Evolutionary conservation across 2,329 filamentous ascomycete genomes (phyloP).

Genomic region (Nigrospora osmanthi): DNA sequence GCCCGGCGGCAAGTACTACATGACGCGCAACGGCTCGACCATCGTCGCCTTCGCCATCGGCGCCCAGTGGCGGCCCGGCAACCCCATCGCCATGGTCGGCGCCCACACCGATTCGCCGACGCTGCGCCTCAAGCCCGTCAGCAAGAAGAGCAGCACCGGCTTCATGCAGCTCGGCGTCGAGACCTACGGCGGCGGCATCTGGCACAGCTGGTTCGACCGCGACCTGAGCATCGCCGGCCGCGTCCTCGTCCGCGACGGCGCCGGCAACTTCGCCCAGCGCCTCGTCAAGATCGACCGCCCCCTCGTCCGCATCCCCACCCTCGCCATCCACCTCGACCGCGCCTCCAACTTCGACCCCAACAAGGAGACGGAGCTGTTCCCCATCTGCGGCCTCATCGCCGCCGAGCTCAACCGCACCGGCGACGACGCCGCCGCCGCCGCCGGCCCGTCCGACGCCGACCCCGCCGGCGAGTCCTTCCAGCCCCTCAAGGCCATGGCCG

Average conservation of each 20-base stretch:
- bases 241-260: slow-evolving; percentile 68
- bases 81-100: slow-evolving; percentile 86
- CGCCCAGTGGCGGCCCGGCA: slow-evolving; percentile 82
- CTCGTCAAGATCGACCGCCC: slow-evolving; percentile 87
- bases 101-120: slow-evolving; percentile 94
- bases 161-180: slow-evolving; percentile 95
- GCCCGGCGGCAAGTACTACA: slow-evolving; percentile 90
- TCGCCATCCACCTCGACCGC: slow-evolving; percentile 90
- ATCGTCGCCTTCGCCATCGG: slow-evolving; percentile 91
- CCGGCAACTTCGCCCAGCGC: slow-evolving; percentile 71
- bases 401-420: slow-evolving; percentile 79
- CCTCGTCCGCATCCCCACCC: slow-evolving; percentile 82
- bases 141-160: slow-evolving; percentile 77
- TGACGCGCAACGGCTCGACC: slow-evolving; percentile 88
- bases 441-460: slow-evolving; percentile 26
- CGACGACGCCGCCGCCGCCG: slow-evolving; percentile 31
- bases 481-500: slow-evolving; percentile 67
- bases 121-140: slow-evolving; percentile 87
- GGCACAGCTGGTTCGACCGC: slow-evolving; percentile 98
- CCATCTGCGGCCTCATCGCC: slow-evolving; percentile 79
- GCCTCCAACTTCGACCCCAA: slow-evolving; percentile 85
- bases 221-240: slow-evolving; percentile 87
- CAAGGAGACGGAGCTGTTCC: slow-evolving; percentile 93
- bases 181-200: slow-evolving; percentile 92
- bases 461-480: slow-evolving; percentile 47